A percentile compares a stretch with the other conserved stretches of the same genome.
phyloP scores from a whole-genome alignment of 2,329 filamentous ascomycete genomes.

The Meredithiella fracta region DNA sequence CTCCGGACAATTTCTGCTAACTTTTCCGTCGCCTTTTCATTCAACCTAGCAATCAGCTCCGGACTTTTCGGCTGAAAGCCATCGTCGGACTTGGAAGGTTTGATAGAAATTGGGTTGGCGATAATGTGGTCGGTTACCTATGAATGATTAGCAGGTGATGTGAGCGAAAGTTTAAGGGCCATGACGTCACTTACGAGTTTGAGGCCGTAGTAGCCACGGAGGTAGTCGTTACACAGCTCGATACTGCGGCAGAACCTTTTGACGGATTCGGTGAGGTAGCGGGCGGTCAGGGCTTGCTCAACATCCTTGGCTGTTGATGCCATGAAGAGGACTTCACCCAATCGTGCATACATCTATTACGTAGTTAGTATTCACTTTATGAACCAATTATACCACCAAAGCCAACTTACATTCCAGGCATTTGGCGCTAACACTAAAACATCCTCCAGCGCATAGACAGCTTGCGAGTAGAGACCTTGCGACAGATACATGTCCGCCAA shows the following conservation, averaged over 20 bases:
- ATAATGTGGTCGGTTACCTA: conserved; percentile 37
- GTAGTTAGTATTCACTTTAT: background rate
- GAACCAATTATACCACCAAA: background rate
- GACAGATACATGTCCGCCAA: conserved; percentile 71
- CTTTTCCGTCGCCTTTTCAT: conserved; percentile 56
- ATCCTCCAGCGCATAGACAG: conserved; percentile 79
- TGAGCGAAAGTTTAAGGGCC: background rate
- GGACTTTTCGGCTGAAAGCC: conserved; percentile 37
- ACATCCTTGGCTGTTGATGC: conserved; percentile 31
- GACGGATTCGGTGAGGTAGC: conserved; percentile 53
- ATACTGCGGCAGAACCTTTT: conserved; percentile 80
- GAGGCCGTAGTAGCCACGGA: conserved; percentile 83
- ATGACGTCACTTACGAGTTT: conserved; percentile 44
- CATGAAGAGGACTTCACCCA: conserved; percentile 73
- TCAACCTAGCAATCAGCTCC: conserved; percentile 48
- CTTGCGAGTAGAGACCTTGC: conserved; percentile 65
- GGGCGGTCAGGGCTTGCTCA: conserved; percentile 19
- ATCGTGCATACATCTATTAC: conserved; percentile 62
- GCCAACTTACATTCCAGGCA: conserved; percentile 73
- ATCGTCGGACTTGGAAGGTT: conserved; percentile 32
- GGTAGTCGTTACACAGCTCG: conserved; percentile 83
- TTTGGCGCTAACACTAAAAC: conserved; percentile 74
- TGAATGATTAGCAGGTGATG: conserved; percentile 17
- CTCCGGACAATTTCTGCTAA: conserved; percentile 60
- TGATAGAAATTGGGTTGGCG: conserved; percentile 24